Conservation (phyloP, 2,329 filamentous ascomycete genomes). For the Fusarium zealandicum region DNA sequence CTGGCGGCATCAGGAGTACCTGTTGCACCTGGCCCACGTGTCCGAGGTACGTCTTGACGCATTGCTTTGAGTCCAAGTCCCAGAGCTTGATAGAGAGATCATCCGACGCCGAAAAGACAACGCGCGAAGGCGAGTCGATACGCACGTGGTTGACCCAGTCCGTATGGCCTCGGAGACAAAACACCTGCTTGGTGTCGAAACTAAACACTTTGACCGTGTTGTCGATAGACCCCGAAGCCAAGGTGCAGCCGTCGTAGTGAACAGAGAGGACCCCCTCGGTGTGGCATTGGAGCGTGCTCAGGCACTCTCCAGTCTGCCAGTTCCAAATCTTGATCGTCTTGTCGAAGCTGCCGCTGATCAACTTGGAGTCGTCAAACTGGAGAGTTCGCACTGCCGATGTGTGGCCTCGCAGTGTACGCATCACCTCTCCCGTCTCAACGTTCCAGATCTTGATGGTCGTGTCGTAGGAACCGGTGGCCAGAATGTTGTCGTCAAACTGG, state of each 20-base stretch:
- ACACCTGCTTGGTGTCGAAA: conserved; percentile 83
- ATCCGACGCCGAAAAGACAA: conserved; percentile 91
- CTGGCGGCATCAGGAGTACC: conserved; percentile 80
- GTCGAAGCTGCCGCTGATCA: conserved; percentile 91
- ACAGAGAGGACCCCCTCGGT: conserved; percentile 83
- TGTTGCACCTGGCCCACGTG: conserved; percentile 97
- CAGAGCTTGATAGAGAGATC: conserved; percentile 91
- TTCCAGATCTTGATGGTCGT: conserved; percentile 97
- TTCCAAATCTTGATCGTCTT: conserved; percentile 94
- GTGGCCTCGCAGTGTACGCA: conserved; percentile 86
- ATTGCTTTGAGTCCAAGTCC: conserved; percentile 86
- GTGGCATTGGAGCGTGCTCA: conserved; percentile 83
- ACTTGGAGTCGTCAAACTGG: conserved; percentile 90
- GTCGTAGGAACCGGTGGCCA: conserved; percentile 96
- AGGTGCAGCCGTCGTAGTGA: conserved; percentile 83
- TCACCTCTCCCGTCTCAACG: conserved; percentile 83
- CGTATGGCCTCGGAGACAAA: conserved; percentile 79
- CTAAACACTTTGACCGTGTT: conserved; percentile 92
- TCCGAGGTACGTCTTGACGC: conserved; percentile 80
- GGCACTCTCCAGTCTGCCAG: conserved; percentile 87
- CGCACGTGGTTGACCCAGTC: conserved; percentile 98
- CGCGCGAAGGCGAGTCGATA: conserved; percentile 81
- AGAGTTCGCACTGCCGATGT: conserved; percentile 83
- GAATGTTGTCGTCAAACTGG: conserved; percentile 81
- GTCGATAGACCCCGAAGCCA: conserved; percentile 91